A percentile compares a stretch with the other conserved stretches of the same genome.
These are phyloP conservation scores for Neurospora sp. DNA, from an alignment of 495 filamentous ascomycete genomes.

Conservation along the genomic window DNA sequence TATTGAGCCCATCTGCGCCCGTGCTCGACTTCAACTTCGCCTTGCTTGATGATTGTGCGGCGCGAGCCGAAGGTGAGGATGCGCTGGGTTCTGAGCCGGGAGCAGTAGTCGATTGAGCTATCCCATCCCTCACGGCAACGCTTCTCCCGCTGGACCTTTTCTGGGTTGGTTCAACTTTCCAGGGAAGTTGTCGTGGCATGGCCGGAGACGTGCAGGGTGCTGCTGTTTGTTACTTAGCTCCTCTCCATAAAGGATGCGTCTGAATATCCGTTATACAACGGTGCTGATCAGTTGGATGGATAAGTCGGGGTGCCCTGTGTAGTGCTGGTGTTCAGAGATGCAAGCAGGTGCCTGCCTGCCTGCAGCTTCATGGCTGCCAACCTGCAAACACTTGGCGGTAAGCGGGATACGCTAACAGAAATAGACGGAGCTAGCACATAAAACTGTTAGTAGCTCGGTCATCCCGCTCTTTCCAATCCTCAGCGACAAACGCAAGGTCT, in stretches of 20 bases:
- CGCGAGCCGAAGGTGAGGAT: background rate
- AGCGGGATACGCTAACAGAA: background rate
- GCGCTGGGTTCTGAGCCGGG: slow-evolving; percentile 7
- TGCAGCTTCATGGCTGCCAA: background rate
- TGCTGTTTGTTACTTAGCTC: background rate
- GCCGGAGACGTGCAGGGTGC: background rate
- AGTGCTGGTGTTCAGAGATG: background rate
- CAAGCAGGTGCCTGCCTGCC: background rate
- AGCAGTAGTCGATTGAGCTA: background rate
- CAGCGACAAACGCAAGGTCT: background rate
- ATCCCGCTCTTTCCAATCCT: background rate
- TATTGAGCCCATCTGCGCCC: background rate
- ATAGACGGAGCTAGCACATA: background rate
- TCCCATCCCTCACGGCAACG: background rate
- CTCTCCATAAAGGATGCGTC: background rate
- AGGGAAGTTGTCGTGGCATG: slow-evolving; percentile 24
- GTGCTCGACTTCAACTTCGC: background rate
- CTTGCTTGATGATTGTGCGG: background rate
- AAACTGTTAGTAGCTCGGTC: background rate
- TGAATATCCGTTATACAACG: background rate
- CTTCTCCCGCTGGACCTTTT: slow-evolving; percentile 1
- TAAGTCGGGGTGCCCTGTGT: background rate
- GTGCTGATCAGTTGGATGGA: background rate
- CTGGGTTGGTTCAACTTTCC: slow-evolving; percentile 11
- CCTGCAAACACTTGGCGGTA: background rate